These are phyloP conservation scores for Dendrostoma leiphaemia DNA, from an alignment of 2,329 filamentous ascomycete genomes.

Conservation along the genomic window DNA sequence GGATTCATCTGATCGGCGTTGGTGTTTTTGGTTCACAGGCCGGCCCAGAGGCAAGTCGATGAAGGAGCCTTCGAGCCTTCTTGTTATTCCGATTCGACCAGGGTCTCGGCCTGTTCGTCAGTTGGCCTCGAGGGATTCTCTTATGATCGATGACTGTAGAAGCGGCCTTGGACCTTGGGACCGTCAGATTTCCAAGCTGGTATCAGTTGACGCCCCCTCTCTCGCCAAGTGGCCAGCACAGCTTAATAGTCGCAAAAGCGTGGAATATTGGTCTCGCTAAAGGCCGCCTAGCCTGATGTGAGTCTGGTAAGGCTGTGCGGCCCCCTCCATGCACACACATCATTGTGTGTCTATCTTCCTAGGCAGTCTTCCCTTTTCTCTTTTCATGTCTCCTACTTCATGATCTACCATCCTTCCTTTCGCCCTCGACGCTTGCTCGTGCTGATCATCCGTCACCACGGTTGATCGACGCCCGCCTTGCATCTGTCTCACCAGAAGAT, in stretches of 20 bases:
- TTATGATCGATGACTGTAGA: not conserved
- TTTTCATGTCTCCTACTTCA: constrained; percentile 7
- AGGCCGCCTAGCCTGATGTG: constrained; percentile 9
- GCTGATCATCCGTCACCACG: not conserved
- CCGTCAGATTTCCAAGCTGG: not conserved
- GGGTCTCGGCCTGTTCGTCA: not conserved
- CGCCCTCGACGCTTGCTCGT: not conserved
- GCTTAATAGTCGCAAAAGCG: not conserved
- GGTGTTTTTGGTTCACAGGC: not conserved
- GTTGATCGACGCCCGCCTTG: constrained; percentile 9
- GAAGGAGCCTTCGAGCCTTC: not conserved
- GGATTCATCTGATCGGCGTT: not conserved
- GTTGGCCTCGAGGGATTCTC: not conserved
- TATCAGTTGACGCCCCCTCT: not conserved
- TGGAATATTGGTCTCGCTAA: constrained; percentile 12
- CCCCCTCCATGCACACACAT: constrained; percentile 3
- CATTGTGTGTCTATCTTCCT: not conserved
- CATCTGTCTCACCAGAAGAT: constrained; percentile 5
- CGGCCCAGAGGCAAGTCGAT: not conserved
- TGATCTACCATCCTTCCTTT: not conserved
- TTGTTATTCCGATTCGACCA: not conserved
- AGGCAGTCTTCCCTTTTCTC: not conserved
- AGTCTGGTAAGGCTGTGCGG: constrained; percentile 11
- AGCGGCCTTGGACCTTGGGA: not conserved
- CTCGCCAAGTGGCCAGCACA: not conserved